These are phyloP conservation scores for Taxillus chinensis DNA, from an alignment of 164 flowering plant genomes.

Conservation along the genomic window DNA sequence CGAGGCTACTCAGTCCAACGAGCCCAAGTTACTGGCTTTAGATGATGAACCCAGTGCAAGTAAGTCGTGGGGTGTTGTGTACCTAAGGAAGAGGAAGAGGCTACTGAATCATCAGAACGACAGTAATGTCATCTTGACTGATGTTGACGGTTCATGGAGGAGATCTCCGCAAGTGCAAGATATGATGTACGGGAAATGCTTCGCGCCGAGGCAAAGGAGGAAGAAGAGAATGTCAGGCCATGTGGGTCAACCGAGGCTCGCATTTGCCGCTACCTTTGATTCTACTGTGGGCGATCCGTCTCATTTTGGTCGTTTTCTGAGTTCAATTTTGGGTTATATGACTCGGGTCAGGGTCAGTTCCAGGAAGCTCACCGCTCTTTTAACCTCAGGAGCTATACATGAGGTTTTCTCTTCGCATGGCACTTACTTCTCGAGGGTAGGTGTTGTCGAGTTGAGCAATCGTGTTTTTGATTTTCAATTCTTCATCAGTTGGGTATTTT, in stretches of 20 bases:
- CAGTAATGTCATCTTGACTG: background rate
- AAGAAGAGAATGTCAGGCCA: background rate
- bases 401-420: constrained; percentile 33
- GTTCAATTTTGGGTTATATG: constrained; percentile 36
- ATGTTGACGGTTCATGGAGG: background rate
- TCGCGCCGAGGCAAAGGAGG: constrained; percentile 25
- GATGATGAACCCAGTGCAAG: constrained; percentile 4
- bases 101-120: background rate
- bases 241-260: background rate
- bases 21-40: no score
- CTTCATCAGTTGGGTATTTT: no score
- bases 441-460: background rate
- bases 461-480: no score
- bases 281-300: constrained; percentile 10
- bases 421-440: constrained; percentile 42
- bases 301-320: constrained; percentile 26
- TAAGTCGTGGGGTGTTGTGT: constrained; percentile 33
- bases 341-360: constrained; percentile 20
- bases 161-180: constrained; percentile 5
- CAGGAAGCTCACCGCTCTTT: constrained; percentile 31
- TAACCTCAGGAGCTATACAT: constrained; percentile 30
- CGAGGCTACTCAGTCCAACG: no score
- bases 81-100: constrained; percentile 39
- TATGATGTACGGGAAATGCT: constrained; percentile 28
- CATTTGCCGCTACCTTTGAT: constrained; percentile 19